Evolutionary conservation across 2,329 filamentous ascomycete genomes (phyloP), one percentile per base, ranked within the genome.

Genomic region (Dactylellina cionopaga): DNA sequence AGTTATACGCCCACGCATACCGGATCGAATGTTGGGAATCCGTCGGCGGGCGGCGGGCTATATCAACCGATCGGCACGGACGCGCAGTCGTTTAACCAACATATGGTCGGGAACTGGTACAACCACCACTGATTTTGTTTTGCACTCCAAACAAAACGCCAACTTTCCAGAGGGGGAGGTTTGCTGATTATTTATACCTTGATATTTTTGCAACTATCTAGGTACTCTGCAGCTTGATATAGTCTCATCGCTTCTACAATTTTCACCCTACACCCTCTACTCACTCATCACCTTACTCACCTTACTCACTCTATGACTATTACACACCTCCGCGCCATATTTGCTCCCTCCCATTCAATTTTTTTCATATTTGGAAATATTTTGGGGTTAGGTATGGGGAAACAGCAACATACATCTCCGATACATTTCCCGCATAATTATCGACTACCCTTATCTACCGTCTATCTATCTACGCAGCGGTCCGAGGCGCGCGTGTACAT

Each of bases 71-170:
- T 71, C 46, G 58, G 58, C 35, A 58, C 56, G 19, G 66, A 71
- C 44, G 66, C 66, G 41, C 66, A 71, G 56, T 71, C 66, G 25
- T 71, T 71, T 41, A 71, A 71, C 44, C 56, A 62, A 54, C 66
- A 71, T 39, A 71, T 71, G 66, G 66, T 71, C 35, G 66, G 66
- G 17, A 71, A 71, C 54, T 71, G 66, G 66, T 71, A 71, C 66
- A 71, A 71, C 46, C 66, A 71, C 58, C 66, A 71, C 31, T 71
- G 37, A 58, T 41, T 24, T 35, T 15, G 2, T 52, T 19, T 19
- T 41, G 43, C 43, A 22, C 17, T 13, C 13, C n/a, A n/a, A n/a
- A n/a, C n/a, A 41, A 55, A 55, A 27, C 51, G 27, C 51, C 51
- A 27, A 17, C 54, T 60, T 24, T 43, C 22, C 37, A 17, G 47